These are phyloP conservation scores for Lepidium africanum DNA, from an alignment of 345 rosid genomes.

Conservation along the genomic window DNA sequence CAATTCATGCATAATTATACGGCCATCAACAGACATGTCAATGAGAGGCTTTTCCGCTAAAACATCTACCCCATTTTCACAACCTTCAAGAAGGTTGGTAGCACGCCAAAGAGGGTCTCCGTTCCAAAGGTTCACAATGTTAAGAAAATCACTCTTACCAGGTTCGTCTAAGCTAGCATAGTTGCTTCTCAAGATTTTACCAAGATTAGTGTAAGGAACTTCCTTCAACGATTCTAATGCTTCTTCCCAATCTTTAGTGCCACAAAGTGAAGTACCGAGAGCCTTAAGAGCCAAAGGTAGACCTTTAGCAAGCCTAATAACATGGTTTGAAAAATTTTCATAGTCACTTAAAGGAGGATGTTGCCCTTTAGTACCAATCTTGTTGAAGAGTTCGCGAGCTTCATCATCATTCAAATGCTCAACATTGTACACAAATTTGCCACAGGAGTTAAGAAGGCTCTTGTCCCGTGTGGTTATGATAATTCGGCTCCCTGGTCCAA, in stretches of 20 bases:
- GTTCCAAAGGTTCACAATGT: not conserved
- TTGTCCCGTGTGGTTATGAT: slow-evolving; percentile 16
- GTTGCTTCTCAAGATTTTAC: not conserved
- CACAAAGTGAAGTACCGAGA: not conserved
- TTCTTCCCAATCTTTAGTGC: not conserved
- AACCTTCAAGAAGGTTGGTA: not conserved
- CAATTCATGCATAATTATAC: not conserved
- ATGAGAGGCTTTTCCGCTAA: slow-evolving; percentile 16
- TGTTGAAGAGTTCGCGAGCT: not conserved
- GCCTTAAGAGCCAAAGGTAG: not conserved
- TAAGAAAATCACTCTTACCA: not conserved
- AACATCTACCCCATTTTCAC: not conserved
- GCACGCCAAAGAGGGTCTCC: not conserved
- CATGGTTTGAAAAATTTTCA: not conserved
- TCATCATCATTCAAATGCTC: not conserved
- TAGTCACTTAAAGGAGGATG: not conserved
- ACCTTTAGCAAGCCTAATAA: not conserved
- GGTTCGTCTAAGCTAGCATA: not conserved
- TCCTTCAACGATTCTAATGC: not conserved
- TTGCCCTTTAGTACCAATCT: not conserved
- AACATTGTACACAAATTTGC: not conserved
- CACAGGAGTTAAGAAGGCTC: not conserved
- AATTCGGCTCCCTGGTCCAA: slow-evolving; percentile 4
- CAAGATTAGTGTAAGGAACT: not conserved
- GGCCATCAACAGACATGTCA: not conserved